A percentile compares a stretch with the other conserved stretches of the same genome.
These are phyloP conservation scores for Aspergillus asperescens DNA, from an alignment of 495 filamentous ascomycete species.

Conservation along the genomic window DNA sequence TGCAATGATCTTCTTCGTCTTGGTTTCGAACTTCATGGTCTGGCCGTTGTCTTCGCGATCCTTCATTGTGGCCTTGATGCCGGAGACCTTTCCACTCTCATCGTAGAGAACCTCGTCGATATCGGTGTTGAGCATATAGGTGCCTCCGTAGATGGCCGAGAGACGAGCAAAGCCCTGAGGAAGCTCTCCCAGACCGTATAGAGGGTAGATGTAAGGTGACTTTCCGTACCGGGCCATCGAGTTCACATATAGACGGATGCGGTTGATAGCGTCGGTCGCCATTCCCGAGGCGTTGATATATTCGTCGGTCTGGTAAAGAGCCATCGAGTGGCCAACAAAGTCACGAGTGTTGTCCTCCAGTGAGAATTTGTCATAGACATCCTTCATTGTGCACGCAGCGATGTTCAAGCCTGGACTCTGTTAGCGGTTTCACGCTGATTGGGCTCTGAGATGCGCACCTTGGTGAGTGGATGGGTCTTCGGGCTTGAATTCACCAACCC, in stretches of 20 bases:
- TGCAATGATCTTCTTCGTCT: conserved; percentile 90
- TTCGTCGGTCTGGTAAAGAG: conserved; percentile 81
- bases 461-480: conserved; percentile 83
- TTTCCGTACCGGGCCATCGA: conserved; percentile 97
- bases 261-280: conserved; percentile 82
- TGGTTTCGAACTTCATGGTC: conserved; percentile 90
- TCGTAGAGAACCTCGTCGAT: conserved; percentile 85
- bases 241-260: conserved; percentile 94
- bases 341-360: conserved; percentile 89
- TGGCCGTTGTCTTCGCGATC: conserved; percentile 68
- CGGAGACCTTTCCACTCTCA: conserved; percentile 70
- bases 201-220: conserved; percentile 98
- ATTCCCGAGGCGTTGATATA: conserved; percentile 69
- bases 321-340: conserved; percentile 98
- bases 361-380: conserved; percentile 95
- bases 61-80: conserved; percentile 96
- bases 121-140: conserved; percentile 96
- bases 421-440: conserved; percentile 18
- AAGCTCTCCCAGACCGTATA: conserved; percentile 95
- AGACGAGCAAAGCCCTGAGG: conserved; percentile 97
- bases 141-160: conserved; percentile 96
- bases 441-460: conserved; percentile 35
- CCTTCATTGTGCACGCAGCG: conserved; percentile 77
- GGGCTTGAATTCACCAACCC: conserved; percentile 85
- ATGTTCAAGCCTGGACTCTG: conserved; percentile 70